These are phyloP conservation scores for Aspergillus hancockii DNA, from an alignment of 495 filamentous ascomycete species.

Conservation along the genomic window DNA sequence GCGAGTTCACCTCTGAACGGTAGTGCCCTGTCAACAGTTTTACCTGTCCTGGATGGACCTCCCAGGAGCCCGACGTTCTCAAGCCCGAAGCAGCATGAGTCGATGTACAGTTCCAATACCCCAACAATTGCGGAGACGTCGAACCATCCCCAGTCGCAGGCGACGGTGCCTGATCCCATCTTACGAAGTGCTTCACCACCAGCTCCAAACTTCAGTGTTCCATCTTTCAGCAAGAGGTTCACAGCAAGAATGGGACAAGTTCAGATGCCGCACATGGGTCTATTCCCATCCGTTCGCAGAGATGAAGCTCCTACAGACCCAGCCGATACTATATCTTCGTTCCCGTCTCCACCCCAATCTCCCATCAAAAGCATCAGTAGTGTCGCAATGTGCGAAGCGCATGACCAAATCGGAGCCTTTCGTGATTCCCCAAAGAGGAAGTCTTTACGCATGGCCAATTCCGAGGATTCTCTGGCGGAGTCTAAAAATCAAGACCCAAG, in stretches of 20 bases:
- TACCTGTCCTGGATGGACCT: slow-evolving; percentile 14
- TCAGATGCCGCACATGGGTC: slow-evolving; percentile 19
- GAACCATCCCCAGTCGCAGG: slow-evolving; percentile 26
- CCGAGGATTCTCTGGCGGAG: slow-evolving; percentile 35
- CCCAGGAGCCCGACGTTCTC: slow-evolving; percentile 27
- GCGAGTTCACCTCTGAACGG: slow-evolving; percentile 12
- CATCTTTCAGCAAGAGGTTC: slow-evolving; percentile 50
- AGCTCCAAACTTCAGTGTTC: slow-evolving; percentile 54
- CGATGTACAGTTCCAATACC: slow-evolving; percentile 22
- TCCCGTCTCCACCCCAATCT: slow-evolving; percentile 42
- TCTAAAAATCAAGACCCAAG: slow-evolving; percentile 12
- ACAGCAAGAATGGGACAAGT: slow-evolving; percentile 23
- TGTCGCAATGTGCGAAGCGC: slow-evolving; percentile 22
- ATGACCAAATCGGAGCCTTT: slow-evolving; percentile 19
- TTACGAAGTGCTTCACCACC: slow-evolving; percentile 41
- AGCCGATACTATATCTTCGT: slow-evolving; percentile 25
- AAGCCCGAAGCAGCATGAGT: slow-evolving; percentile 30
- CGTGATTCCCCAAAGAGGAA: slow-evolving; percentile 8
- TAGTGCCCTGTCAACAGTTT: slow-evolving; percentile 13
- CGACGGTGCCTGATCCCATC: slow-evolving; percentile 30
- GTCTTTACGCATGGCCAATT: slow-evolving; percentile 36
- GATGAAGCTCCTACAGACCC: slow-evolving; percentile 21
- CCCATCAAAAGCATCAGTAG: slow-evolving; percentile 36
- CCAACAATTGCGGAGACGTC: slow-evolving; percentile 15
- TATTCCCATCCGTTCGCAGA: slow-evolving; percentile 18